Conservation (phyloP, 495 filamentous ascomycete species). For the Xylona heveae region DNA sequence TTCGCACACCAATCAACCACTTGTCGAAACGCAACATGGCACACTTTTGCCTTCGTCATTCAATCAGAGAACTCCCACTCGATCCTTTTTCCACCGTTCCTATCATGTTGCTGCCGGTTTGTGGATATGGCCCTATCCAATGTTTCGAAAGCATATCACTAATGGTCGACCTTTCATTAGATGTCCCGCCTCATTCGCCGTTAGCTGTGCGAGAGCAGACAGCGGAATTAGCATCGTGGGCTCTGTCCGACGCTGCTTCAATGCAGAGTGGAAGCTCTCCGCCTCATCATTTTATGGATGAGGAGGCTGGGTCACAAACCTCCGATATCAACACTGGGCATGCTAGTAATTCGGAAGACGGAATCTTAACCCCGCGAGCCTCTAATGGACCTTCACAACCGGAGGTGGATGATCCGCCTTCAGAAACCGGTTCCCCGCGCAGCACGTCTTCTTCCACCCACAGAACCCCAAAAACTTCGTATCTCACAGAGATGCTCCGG, state of each 20-base stretch:
- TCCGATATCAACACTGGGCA: slow-evolving; percentile 4
- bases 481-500: slow-evolving; percentile 41
- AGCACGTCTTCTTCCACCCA: slow-evolving; percentile 10
- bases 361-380: slow-evolving; percentile 4
- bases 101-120: slow-evolving; percentile 41
- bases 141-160: slow-evolving; percentile 8
- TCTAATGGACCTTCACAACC: slow-evolving; percentile 11
- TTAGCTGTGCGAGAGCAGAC: slow-evolving; percentile 74
- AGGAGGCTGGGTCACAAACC: slow-evolving; percentile 2
- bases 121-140: slow-evolving; percentile 5
- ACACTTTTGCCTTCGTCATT: too few species aligned
- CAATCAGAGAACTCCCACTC: slow-evolving; percentile 42
- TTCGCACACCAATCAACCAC: too few species aligned
- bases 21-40: too few species aligned
- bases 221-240: slow-evolving; percentile 70
- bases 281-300: slow-evolving; percentile 7
- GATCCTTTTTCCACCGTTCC: slow-evolving; percentile 63
- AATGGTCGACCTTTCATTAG: slow-evolving; percentile 19
- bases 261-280: slow-evolving; percentile 7
- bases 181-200: slow-evolving; percentile 48
- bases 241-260: slow-evolving; percentile 41
- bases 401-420: slow-evolving; percentile 34
- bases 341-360: slow-evolving; percentile 6
- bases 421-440: slow-evolving; percentile 35
- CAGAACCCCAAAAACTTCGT: slow-evolving; percentile 28